phyloP scores from a whole-genome alignment of 768 basidiomycete genomes.

The Tephrocybe sp. region DNA sequence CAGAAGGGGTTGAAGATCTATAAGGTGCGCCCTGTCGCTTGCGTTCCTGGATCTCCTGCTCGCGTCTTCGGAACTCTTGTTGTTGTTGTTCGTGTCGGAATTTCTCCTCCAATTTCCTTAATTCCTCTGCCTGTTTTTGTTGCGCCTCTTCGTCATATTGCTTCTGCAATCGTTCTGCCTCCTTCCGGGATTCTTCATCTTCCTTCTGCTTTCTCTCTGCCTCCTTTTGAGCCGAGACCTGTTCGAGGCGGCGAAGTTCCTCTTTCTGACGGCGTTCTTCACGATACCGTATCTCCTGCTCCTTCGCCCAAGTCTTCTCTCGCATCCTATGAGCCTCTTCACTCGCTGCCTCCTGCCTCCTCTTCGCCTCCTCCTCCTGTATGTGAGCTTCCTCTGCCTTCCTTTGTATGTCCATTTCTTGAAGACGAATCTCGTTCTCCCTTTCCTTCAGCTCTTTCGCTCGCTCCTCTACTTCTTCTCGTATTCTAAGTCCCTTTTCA shows the following conservation, averaged over 20 bases:
- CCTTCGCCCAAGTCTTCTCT: conserved; percentile 22
- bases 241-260: conserved; percentile 20
- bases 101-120: conserved; percentile 26
- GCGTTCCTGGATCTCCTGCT: conserved; percentile 46
- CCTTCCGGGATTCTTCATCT: conserved; percentile 22
- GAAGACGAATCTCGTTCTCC: too few relatives aligned
- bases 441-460: too few relatives aligned
- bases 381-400: conserved; percentile 24
- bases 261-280: conserved; percentile 39
- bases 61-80: conserved; percentile 40
- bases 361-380: conserved; percentile 26
- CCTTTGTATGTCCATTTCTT: conserved; percentile 25
- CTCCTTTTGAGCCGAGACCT: conserved; percentile 24
- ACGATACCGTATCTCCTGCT: conserved; percentile 28
- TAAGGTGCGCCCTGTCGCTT: conserved; percentile 38
- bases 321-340: conserved; percentile 26
- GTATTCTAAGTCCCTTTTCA: too few relatives aligned
- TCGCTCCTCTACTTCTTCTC: too few relatives aligned
- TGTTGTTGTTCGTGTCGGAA: conserved; percentile 18
- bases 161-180: conserved; percentile 23
- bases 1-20: conserved; percentile 16
- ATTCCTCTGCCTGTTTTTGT: conserved; percentile 24
- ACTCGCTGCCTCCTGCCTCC: conserved; percentile 30
- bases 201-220: conserved; percentile 28
- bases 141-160: conserved; percentile 24